A percentile compares a stretch with the other conserved stretches of the same genome.
phyloP scores from a whole-genome alignment of 495 filamentous ascomycete species.

The Lindgomyces ingoldianus region DNA sequence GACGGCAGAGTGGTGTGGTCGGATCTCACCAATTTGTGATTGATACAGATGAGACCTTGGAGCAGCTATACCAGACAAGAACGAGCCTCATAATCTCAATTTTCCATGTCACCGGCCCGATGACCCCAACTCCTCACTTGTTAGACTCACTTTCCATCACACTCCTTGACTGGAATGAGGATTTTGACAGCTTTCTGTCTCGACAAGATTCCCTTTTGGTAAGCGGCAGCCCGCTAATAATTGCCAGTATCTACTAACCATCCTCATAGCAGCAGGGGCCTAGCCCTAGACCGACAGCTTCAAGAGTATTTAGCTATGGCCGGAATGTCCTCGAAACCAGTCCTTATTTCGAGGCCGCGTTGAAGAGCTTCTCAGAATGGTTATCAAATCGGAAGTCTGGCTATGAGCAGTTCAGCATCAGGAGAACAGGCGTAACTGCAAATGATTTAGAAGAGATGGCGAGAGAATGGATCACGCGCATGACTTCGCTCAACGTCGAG shows the following conservation, averaged over 20 bases:
- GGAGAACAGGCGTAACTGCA: conserved; percentile 11
- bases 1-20: conserved; percentile 18
- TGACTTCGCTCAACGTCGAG: conserved; percentile 20
- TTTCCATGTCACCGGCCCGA: conserved; percentile 25
- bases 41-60: conserved; percentile 31
- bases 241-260: neutral
- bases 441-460: conserved; percentile 20
- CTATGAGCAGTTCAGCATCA: conserved; percentile 17
- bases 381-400: conserved; percentile 9
- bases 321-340: conserved; percentile 8
- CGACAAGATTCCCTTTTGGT: conserved; percentile 28
- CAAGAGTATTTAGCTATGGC: conserved; percentile 13
- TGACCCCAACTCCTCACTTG: conserved; percentile 22
- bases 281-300: neutral
- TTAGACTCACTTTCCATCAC: conserved; percentile 28
- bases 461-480: conserved; percentile 29
- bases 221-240: neutral
- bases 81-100: conserved; percentile 29
- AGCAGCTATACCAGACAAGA: conserved; percentile 20
- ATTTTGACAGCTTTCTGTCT: conserved; percentile 27
- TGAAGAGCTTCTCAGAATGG: conserved; percentile 20
- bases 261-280: neutral
- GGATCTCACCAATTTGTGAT: conserved; percentile 2
- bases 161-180: conserved; percentile 32
- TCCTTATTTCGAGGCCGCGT: conserved; percentile 19